Percentiles rank a stretch among this genome's conserved stretches.
phyloP scores from a whole-genome alignment of 768 basidiomycete species.

The Exsudoporus frostii region DNA sequence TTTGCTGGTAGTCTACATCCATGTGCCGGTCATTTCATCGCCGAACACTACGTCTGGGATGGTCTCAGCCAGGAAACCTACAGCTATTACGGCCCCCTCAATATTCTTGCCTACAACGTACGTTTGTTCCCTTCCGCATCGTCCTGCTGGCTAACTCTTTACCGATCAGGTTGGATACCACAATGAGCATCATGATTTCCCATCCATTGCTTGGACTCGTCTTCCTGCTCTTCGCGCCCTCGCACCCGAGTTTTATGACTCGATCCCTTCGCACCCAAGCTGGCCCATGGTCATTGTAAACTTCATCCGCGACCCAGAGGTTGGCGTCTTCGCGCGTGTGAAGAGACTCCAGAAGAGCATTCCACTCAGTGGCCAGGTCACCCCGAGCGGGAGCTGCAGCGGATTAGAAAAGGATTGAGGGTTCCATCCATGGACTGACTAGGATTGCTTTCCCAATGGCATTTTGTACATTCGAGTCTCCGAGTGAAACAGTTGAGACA shows the following conservation, averaged over 20 bases:
- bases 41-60: constrained; percentile 95
- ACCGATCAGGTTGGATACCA: constrained; percentile 85
- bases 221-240: constrained; percentile 77
- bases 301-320: constrained; percentile 88
- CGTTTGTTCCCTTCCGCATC: constrained; percentile 25
- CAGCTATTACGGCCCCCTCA: constrained; percentile 92
- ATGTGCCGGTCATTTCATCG: constrained; percentile 96
- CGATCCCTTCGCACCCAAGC: constrained; percentile 78
- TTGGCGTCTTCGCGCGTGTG: constrained; percentile 85
- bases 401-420: constrained; percentile 13
- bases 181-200: constrained; percentile 99
- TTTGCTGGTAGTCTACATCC: constrained; percentile 97
- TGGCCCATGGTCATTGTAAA: constrained; percentile 96
- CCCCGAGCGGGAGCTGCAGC: constrained; percentile 7
- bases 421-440: constrained; percentile 5
- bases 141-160: background rate
- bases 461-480: constrained; percentile 15
- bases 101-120: constrained; percentile 90
- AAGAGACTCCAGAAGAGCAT: constrained; percentile 59
- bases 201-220: constrained; percentile 92
- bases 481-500: background rate
- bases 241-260: constrained; percentile 91
- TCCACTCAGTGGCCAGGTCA: constrained; percentile 17
- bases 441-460: constrained; percentile 6
- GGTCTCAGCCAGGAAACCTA: constrained; percentile 93